phyloP scores from a whole-genome alignment of 2,329 filamentous ascomycete genomes.

The Chalaropsis thielavioides region DNA sequence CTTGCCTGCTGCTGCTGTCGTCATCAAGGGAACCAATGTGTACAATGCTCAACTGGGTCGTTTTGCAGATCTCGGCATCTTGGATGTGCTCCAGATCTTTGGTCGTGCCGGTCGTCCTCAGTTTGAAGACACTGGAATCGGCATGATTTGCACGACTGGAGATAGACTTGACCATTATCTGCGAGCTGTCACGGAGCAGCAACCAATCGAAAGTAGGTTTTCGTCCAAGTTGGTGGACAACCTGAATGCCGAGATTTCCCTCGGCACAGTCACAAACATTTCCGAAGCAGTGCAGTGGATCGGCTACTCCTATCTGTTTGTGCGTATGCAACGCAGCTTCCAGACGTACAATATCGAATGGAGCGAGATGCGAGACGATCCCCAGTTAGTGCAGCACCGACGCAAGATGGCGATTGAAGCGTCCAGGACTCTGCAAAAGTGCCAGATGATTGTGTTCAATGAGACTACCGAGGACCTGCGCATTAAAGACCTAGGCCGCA shows the following conservation, averaged over 20 bases:
- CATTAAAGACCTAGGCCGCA: slow-evolving; percentile 88
- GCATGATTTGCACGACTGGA: slow-evolving; percentile 94
- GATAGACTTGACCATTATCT: slow-evolving; percentile 87
- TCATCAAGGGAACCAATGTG: slow-evolving; percentile 96
- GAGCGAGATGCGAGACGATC: slow-evolving; percentile 78
- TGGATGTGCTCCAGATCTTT: slow-evolving; percentile 96
- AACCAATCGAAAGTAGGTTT: slow-evolving; percentile 94
- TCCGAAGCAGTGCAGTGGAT: slow-evolving; percentile 92
- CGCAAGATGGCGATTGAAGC: slow-evolving; percentile 79
- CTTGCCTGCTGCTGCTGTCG: slow-evolving; percentile 83
- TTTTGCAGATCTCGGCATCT: slow-evolving; percentile 87
- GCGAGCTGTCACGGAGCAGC: slow-evolving; percentile 82
- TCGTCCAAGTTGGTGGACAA: slow-evolving; percentile 92
- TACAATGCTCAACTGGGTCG: slow-evolving; percentile 95
- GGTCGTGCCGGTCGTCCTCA: slow-evolving; percentile 95
- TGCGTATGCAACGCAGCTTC: slow-evolving; percentile 87
- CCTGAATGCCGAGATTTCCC: slow-evolving; percentile 81
- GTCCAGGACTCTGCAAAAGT: slow-evolving; percentile 71
- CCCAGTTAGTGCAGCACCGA: slow-evolving; percentile 69
- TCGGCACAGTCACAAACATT: slow-evolving; percentile 91
- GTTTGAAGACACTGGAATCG: slow-evolving; percentile 93
- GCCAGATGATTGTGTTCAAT: slow-evolving; percentile 98
- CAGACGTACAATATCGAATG: slow-evolving; percentile 91
- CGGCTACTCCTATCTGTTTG: slow-evolving; percentile 93
- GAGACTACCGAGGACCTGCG: slow-evolving; percentile 79